Conservation (phyloP, 192 early-diverging fungal genomes). For the Paraglomus brasilianum region DNA sequence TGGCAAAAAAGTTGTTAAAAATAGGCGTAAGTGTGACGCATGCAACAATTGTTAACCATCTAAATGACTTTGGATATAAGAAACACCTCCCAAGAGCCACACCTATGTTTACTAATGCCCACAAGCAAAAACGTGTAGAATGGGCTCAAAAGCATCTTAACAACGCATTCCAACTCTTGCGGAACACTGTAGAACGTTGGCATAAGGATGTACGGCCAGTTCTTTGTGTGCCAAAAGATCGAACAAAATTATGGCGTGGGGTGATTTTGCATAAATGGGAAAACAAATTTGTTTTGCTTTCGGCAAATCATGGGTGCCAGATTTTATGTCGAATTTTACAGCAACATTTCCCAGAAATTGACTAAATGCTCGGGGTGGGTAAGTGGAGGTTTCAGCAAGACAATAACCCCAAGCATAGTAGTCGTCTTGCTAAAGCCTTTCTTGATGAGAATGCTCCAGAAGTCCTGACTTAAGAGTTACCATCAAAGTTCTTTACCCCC, state of each 20-base stretch:
- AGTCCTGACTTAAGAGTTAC: too few species aligned
- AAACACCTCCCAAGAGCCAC: neutral
- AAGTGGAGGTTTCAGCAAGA: neutral
- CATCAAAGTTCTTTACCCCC: too few species aligned
- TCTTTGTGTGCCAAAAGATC: too few species aligned
- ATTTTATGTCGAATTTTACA: slow-evolving; percentile 16
- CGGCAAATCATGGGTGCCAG: slow-evolving; percentile 5
- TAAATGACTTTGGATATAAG: neutral
- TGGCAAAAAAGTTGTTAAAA: neutral
- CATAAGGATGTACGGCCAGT: slow-evolving; percentile 8
- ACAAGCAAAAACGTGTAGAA: slow-evolving; percentile 6
- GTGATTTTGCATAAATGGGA: slow-evolving; percentile 1
- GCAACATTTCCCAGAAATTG: slow-evolving; percentile 14
- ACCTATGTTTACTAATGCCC: neutral
- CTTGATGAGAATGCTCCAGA: neutral
- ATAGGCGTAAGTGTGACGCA: slow-evolving; percentile 1
- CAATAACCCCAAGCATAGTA: slow-evolving; percentile 18
- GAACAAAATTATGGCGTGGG: slow-evolving; percentile 18
- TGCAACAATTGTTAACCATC: neutral
- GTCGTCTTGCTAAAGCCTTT: slow-evolving; percentile 13
- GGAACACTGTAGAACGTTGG: slow-evolving; percentile 1
- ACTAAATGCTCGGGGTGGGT: slow-evolving; percentile 2
- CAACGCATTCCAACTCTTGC: slow-evolving; percentile 4
- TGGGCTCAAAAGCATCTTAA: slow-evolving; percentile 22
- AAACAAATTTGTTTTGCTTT: slow-evolving; percentile 23